Conservation (phyloP, 352 stramenopile genomes). For the Globisporangium takayamanum region DNA sequence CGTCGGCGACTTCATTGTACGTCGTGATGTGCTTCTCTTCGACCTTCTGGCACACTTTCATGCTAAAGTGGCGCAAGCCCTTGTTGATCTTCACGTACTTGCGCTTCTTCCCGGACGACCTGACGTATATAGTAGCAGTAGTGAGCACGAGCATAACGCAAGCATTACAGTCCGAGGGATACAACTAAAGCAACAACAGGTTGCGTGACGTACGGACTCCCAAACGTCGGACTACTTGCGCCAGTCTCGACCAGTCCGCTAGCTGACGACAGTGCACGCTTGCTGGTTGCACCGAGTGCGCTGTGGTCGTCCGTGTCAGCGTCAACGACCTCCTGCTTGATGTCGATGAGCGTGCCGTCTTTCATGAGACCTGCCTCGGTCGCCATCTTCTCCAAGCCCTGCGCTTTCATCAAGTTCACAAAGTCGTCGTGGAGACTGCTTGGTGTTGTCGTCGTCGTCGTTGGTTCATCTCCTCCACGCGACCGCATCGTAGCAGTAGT, state of each 20-base stretch:
- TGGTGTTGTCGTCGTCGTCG: conserved; percentile 33
- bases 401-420: conserved; percentile 81
- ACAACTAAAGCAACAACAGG: background rate
- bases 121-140: conserved; percentile 7
- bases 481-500: conserved; percentile 10
- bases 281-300: conserved; percentile 2
- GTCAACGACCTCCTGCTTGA: conserved; percentile 32
- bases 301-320: background rate
- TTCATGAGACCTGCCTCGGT: conserved; percentile 73
- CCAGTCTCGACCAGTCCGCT: conserved; percentile 15
- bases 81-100: conserved; percentile 89
- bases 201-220: conserved; percentile 38
- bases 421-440: conserved; percentile 85
- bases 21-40: conserved; percentile 93
- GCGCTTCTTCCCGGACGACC: conserved; percentile 61
- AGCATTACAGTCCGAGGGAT: background rate
- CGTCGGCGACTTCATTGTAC: conserved; percentile 95
- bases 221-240: conserved; percentile 39
- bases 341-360: conserved; percentile 58
- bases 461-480: conserved; percentile 37
- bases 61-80: conserved; percentile 91
- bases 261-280: conserved; percentile 21
- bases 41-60: conserved; percentile 96
- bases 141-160: conserved; percentile 7
- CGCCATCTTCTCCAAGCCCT: conserved; percentile 79